A percentile compares a stretch with the other conserved stretches of the same genome.
These are phyloP conservation scores for Vairimorpha apis DNA, from an alignment of 371 early-diverging fungal species.

Conservation along the genomic window DNA sequence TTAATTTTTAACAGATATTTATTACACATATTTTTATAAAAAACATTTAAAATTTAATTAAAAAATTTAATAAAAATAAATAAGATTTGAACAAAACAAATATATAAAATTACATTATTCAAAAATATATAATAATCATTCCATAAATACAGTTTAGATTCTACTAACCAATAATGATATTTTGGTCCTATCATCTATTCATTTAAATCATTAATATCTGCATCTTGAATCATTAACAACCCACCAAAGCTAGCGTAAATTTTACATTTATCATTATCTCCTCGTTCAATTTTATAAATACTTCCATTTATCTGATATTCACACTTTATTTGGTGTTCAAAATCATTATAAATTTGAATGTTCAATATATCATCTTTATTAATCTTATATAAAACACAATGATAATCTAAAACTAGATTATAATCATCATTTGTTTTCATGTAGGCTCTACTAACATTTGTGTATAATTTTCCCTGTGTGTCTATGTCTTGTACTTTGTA, in stretches of 20 bases:
- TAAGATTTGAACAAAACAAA: neutral
- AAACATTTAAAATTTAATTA: no score
- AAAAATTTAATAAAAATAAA: neutral
- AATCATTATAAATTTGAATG: constrained; percentile 11
- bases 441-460: constrained; percentile 31
- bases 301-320: constrained; percentile 30
- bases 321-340: constrained; percentile 22
- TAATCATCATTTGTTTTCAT: neutral
- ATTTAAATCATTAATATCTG: constrained; percentile 1
- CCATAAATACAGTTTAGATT: neutral
- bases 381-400: constrained; percentile 12
- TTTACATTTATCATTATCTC: neutral
- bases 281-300: constrained; percentile 25
- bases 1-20: no score
- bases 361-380: constrained; percentile 15
- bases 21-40: no score
- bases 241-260: constrained; percentile 23
- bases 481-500: constrained; percentile 20
- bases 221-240: constrained; percentile 15
- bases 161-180: constrained; percentile 16
- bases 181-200: constrained; percentile 16
- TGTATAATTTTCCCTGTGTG: constrained; percentile 32
- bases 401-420: constrained; percentile 28
- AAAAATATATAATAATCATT: neutral
- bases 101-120: neutral